These are phyloP conservation scores for Citrus hindsii DNA, from an alignment of 345 rosid species.

Conservation along the genomic window DNA sequence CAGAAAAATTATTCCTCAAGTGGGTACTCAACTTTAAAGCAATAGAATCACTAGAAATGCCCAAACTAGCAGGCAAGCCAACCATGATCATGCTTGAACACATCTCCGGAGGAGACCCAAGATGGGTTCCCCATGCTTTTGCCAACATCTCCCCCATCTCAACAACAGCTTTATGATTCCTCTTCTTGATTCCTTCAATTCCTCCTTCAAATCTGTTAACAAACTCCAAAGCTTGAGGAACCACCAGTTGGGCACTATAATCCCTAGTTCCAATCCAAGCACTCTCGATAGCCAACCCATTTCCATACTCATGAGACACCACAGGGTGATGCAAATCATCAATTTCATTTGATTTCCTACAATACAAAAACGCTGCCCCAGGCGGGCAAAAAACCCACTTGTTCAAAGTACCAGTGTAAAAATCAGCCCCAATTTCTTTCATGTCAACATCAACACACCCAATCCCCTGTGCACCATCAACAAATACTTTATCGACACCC, in stretches of 20 bases:
- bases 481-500: slow-evolving; percentile 87
- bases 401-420: slow-evolving; percentile 75
- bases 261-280: slow-evolving; percentile 95
- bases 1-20: slow-evolving; percentile 54
- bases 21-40: slow-evolving; percentile 49
- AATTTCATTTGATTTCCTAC: slow-evolving; percentile 34
- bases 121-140: slow-evolving; percentile 78
- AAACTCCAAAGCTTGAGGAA: slow-evolving; percentile 74
- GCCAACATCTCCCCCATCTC: slow-evolving; percentile 86
- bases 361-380: slow-evolving; percentile 80
- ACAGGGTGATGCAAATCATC: slow-evolving; percentile 85
- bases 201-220: slow-evolving; percentile 79
- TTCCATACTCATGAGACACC: slow-evolving; percentile 87
- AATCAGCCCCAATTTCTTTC: slow-evolving; percentile 91
- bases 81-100: slow-evolving; percentile 88
- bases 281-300: slow-evolving; percentile 83
- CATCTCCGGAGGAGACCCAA: slow-evolving; percentile 84
- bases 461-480: slow-evolving; percentile 90
- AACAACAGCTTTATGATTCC: slow-evolving; percentile 70
- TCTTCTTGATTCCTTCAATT: slow-evolving; percentile 73
- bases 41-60: slow-evolving; percentile 46
- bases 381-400: slow-evolving; percentile 98
- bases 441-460: slow-evolving; percentile 87
- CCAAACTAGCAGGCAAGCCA: slow-evolving; percentile 70
- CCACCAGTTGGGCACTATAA: slow-evolving; percentile 81